phyloP scores from a whole-genome alignment of 2,329 filamentous ascomycete genomes.

The Mycosphaerella arachidis region DNA sequence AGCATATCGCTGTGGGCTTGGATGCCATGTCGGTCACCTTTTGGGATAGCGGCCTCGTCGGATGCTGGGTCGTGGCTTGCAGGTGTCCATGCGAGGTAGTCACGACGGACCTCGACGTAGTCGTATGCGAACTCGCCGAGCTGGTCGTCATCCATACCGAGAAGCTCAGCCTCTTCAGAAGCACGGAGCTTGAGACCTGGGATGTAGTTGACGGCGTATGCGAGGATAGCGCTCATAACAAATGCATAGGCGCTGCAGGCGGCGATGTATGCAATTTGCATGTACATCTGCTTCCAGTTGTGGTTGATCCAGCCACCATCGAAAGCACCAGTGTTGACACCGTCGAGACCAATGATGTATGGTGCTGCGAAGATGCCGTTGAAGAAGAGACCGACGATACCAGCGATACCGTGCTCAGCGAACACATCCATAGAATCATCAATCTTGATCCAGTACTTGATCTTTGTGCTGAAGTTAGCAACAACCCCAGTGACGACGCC shows the following conservation, averaged over 20 bases:
- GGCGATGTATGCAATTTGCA: constrained; percentile 72
- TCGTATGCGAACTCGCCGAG: constrained; percentile 88
- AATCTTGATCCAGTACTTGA: constrained; percentile 71
- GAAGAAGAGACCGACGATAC: constrained; percentile 74
- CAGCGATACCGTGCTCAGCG: constrained; percentile 81
- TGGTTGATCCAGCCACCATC: constrained; percentile 69
- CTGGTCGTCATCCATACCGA: constrained; percentile 87
- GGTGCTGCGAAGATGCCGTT: constrained; percentile 67
- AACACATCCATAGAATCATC: constrained; percentile 90
- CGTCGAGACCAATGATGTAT: constrained; percentile 69
- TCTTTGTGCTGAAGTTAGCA: constrained; percentile 83
- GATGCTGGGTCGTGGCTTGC: constrained; percentile 61
- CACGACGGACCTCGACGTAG: constrained; percentile 81
- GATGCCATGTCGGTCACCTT: constrained; percentile 58
- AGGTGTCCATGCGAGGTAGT: constrained; percentile 84
- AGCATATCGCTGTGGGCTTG: constrained; percentile 62
- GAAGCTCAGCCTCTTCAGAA: constrained; percentile 74
- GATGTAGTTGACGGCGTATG: constrained; percentile 68
- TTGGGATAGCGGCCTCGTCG: constrained; percentile 58
- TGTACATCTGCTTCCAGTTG: constrained; percentile 70
- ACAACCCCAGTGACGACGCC: constrained; percentile 61
- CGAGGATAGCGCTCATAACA: constrained; percentile 67
- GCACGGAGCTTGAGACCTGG: constrained; percentile 76
- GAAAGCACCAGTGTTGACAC: constrained; percentile 58
- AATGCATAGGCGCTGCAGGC: constrained; percentile 66